phyloP scores from a whole-genome alignment of 257 asterid species.

The Thymus mandschuricus region DNA sequence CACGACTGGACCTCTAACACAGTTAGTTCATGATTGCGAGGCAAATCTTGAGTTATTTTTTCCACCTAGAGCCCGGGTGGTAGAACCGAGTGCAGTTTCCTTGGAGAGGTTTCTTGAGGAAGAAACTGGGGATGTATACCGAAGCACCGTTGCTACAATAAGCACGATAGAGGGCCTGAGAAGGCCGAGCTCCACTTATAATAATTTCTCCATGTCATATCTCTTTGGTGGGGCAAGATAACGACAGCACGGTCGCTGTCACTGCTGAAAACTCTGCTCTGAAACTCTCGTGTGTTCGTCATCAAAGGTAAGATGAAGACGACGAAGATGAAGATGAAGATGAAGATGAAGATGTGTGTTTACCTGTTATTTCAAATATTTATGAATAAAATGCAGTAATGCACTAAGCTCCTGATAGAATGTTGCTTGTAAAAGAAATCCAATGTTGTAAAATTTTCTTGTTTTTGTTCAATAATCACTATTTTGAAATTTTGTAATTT shows the following conservation, averaged over 20 bases:
- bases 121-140: constrained; percentile 62
- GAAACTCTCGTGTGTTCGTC: constrained; percentile 34
- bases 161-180: constrained; percentile 69
- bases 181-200: constrained; percentile 69
- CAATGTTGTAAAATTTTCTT: background rate
- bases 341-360: constrained; percentile 29
- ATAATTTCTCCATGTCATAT: constrained; percentile 69
- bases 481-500: too few species aligned
- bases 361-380: constrained; percentile 26
- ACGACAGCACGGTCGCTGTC: constrained; percentile 50
- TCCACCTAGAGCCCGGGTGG: constrained; percentile 76
- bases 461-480: background rate
- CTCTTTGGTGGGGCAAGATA: constrained; percentile 58
- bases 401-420: constrained; percentile 31
- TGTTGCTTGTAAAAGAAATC: constrained; percentile 16
- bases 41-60: constrained; percentile 74
- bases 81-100: constrained; percentile 45
- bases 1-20: constrained; percentile 71
- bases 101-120: constrained; percentile 51
- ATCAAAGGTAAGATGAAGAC: too few species aligned
- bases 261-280: constrained; percentile 64
- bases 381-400: background rate
- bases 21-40: constrained; percentile 80
- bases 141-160: constrained; percentile 75
- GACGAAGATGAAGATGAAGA: constrained; percentile 39